phyloP scores from a whole-genome alignment of 129 eudicot species.

The Saussurea involucrata region DNA sequence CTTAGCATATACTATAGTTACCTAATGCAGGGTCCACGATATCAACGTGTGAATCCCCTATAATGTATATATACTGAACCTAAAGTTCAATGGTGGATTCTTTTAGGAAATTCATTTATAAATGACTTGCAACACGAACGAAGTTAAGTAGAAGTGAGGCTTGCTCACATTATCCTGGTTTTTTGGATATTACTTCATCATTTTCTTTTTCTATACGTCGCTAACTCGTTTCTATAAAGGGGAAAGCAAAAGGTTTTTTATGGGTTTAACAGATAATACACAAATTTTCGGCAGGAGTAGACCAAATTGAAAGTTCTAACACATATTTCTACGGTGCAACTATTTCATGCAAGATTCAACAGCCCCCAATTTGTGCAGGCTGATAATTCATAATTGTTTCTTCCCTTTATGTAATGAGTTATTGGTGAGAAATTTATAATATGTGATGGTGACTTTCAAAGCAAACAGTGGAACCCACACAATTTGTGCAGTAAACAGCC shows the following conservation, averaged over 20 bases:
- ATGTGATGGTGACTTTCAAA: constrained; percentile 14
- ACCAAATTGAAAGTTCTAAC: constrained; percentile 2
- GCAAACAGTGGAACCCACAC: not conserved
- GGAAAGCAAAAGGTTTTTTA: not conserved
- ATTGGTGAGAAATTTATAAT: not conserved
- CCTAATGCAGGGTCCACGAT: not conserved
- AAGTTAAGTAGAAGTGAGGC: not conserved
- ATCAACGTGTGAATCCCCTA: not conserved
- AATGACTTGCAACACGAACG: constrained; percentile 1
- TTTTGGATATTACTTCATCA: not conserved
- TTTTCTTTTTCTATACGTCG: not conserved
- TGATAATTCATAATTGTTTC: not conserved
- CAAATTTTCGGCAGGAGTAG: not conserved
- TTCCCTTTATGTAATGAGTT: not conserved
- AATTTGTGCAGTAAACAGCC: not conserved
- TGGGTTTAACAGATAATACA: not conserved
- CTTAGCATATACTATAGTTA: not conserved
- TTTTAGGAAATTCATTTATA: constrained; percentile 3
- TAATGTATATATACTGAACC: not conserved
- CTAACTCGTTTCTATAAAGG: not conserved
- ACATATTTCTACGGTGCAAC: not conserved
- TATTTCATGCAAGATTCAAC: not conserved
- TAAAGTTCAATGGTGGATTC: not conserved
- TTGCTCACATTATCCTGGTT: not conserved
- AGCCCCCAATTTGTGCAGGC: constrained; percentile 1